Percentiles rank a stretch among this genome's conserved stretches.
These are phyloP conservation scores for Cytospora paraplurivora DNA, from an alignment of 2,329 filamentous ascomycete genomes.

Conservation along the genomic window DNA sequence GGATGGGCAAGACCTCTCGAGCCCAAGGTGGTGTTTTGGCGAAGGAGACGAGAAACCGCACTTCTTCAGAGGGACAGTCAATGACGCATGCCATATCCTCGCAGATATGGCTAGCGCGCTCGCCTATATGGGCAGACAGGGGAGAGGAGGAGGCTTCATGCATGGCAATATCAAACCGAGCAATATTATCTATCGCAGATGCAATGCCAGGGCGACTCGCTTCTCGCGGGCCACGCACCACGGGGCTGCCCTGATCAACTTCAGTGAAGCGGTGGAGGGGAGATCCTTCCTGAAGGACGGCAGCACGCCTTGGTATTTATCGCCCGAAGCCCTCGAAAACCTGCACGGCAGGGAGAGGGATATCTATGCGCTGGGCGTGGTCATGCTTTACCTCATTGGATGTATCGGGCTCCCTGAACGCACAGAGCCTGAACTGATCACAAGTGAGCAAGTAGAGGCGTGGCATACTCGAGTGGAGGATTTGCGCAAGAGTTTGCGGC, in stretches of 20 bases:
- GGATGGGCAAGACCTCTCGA: too few relatives aligned
- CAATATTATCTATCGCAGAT: conserved; percentile 2
- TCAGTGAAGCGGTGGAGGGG: background rate
- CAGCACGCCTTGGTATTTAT: background rate
- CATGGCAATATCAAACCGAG: conserved; percentile 1
- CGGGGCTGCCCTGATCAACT: background rate
- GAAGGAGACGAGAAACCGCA: too few relatives aligned
- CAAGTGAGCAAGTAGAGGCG: too few relatives aligned
- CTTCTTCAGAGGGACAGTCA: background rate
- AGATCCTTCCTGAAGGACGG: background rate
- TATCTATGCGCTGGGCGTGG: background rate
- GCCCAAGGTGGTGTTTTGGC: too few relatives aligned
- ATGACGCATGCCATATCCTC: background rate
- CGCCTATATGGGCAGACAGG: background rate
- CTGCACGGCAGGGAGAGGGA: background rate
- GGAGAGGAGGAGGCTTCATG: background rate
- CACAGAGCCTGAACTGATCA: too few relatives aligned
- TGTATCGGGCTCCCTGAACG: background rate
- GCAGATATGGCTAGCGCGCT: conserved; percentile 5
- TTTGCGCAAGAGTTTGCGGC: too few relatives aligned
- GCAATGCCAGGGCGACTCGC: background rate
- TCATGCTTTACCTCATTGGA: background rate
- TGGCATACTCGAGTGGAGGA: too few relatives aligned
- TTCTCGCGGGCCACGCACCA: too few relatives aligned
- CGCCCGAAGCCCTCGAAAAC: background rate